Conservation (phyloP, 2,329 filamentous ascomycete genomes). For the Nakataea oryzae region DNA sequence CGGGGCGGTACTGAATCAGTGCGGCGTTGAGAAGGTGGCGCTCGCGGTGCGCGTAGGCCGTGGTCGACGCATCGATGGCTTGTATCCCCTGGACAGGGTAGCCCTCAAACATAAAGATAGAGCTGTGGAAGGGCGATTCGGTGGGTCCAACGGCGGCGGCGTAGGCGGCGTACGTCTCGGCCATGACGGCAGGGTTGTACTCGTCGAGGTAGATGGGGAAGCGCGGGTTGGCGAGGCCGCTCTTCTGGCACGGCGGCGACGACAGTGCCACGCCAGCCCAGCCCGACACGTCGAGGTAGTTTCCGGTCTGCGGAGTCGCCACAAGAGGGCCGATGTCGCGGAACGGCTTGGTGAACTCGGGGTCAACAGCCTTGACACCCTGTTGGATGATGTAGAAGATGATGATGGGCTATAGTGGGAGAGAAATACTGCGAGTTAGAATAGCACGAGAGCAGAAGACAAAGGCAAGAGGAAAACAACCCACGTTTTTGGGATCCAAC, state of each 20-base stretch:
- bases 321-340: slow-evolving; percentile 26
- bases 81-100: slow-evolving; percentile 37
- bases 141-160: slow-evolving; percentile 13
- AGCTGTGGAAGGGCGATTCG: slow-evolving; percentile 16
- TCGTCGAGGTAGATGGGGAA: slow-evolving; percentile 31
- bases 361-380: slow-evolving; percentile 27
- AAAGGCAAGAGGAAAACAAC: no score
- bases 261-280: slow-evolving; percentile 29
- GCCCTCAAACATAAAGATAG: slow-evolving; percentile 44
- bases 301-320: slow-evolving; percentile 21
- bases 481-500: slow-evolving; percentile 21
- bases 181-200: slow-evolving; percentile 22
- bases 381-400: slow-evolving; percentile 30
- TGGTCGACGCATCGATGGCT: slow-evolving; percentile 19
- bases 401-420: slow-evolving; percentile 22
- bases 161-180: slow-evolving; percentile 21
- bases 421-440: slow-evolving; percentile 6
- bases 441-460: not conserved
- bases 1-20: slow-evolving; percentile 24
- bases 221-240: slow-evolving; percentile 25
- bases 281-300: slow-evolving; percentile 30
- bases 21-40: slow-evolving; percentile 30
- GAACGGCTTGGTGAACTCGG: slow-evolving; percentile 30
- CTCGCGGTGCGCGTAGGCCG: slow-evolving; percentile 34
- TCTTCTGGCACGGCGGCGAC: slow-evolving; percentile 29